A percentile compares a stretch with the other conserved stretches of the same genome.
These are phyloP conservation scores for Phytopythium chamaehyphon DNA, from an alignment of 352 stramenopile genomes.

Conservation along the genomic window DNA sequence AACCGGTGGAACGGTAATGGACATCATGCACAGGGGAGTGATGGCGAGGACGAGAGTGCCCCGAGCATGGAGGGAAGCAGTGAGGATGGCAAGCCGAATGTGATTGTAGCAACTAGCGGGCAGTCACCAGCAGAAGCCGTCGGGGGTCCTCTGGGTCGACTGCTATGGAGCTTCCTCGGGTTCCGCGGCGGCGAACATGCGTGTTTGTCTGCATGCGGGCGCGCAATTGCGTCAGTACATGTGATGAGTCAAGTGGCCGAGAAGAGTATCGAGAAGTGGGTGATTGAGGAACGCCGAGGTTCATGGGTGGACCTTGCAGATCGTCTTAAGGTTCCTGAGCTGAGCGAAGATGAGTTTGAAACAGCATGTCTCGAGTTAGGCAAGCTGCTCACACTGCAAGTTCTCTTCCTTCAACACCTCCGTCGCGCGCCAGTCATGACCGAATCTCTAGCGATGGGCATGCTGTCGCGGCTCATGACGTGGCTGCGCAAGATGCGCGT, in stretches of 20 bases:
- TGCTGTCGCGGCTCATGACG: conserved; percentile 63
- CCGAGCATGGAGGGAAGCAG: not conserved
- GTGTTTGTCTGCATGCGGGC: conserved; percentile 63
- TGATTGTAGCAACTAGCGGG: conserved; percentile 2
- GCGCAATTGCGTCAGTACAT: conserved; percentile 75
- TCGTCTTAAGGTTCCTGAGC: conserved; percentile 63
- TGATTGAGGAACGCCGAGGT: conserved; percentile 71
- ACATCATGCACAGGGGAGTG: not conserved
- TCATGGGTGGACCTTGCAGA: conserved; percentile 59
- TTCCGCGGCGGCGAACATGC: conserved; percentile 78
- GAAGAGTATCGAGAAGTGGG: conserved; percentile 82
- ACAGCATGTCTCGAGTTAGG: conserved; percentile 59
- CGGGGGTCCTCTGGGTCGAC: conserved; percentile 49
- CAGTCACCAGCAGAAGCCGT: conserved; percentile 45
- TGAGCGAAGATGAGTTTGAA: conserved; percentile 83
- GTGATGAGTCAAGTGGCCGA: conserved; percentile 80
- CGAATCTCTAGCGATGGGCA: conserved; percentile 60
- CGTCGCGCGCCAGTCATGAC: conserved; percentile 55
- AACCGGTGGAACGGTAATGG: not conserved
- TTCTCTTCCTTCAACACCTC: conserved; percentile 76
- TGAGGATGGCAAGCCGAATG: not conserved
- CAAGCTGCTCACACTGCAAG: conserved; percentile 72
- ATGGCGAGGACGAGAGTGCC: not conserved
- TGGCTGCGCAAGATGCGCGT: conserved; percentile 74
- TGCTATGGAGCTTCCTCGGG: conserved; percentile 78